A percentile compares a stretch with the other conserved stretches of the same genome.
These are phyloP conservation scores for Alisma plantagoaquatica DNA, from an alignment of 106 monocot genomes.

Conservation along the genomic window DNA sequence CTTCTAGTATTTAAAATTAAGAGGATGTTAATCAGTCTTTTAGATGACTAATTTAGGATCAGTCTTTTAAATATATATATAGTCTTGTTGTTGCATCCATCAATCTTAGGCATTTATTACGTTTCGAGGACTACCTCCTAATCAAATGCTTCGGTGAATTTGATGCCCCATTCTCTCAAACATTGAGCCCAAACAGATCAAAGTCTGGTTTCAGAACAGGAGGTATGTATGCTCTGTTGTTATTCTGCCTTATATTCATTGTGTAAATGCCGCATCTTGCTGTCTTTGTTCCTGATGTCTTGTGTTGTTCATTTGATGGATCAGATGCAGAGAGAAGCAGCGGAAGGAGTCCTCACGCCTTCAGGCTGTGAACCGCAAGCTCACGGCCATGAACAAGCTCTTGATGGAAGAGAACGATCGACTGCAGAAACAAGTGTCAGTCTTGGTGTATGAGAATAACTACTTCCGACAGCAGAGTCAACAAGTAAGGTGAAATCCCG, in stretches of 20 bases:
- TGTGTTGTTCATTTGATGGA: neutral
- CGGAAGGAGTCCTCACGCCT: slow-evolving; percentile 57
- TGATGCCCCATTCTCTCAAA: slow-evolving; percentile 15
- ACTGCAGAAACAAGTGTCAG: slow-evolving; percentile 74
- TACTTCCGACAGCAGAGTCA: slow-evolving; percentile 45
- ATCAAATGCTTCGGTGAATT: neutral
- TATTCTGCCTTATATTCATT: too few relatives aligned
- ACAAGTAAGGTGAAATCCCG: slow-evolving; percentile 26
- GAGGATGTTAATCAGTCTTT: too few relatives aligned
- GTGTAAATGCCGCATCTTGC: too few relatives aligned
- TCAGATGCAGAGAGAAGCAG: slow-evolving; percentile 70
- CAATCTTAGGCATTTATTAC: too few relatives aligned
- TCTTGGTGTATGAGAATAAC: slow-evolving; percentile 52
- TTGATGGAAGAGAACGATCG: slow-evolving; percentile 80
- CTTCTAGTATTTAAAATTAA: too few relatives aligned
- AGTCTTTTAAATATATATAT: too few relatives aligned
- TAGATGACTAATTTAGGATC: too few relatives aligned
- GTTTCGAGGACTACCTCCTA: too few relatives aligned
- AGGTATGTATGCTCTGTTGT: too few relatives aligned
- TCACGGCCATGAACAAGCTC: slow-evolving; percentile 74
- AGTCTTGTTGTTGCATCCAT: too few relatives aligned
- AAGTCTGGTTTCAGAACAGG: slow-evolving; percentile 21
- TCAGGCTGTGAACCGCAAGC: slow-evolving; percentile 53
- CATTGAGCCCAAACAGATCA: slow-evolving; percentile 20
- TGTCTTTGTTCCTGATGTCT: too few relatives aligned